Conservation (phyloP, 2,329 filamentous ascomycete species). For the Talaromyces sp. region DNA sequence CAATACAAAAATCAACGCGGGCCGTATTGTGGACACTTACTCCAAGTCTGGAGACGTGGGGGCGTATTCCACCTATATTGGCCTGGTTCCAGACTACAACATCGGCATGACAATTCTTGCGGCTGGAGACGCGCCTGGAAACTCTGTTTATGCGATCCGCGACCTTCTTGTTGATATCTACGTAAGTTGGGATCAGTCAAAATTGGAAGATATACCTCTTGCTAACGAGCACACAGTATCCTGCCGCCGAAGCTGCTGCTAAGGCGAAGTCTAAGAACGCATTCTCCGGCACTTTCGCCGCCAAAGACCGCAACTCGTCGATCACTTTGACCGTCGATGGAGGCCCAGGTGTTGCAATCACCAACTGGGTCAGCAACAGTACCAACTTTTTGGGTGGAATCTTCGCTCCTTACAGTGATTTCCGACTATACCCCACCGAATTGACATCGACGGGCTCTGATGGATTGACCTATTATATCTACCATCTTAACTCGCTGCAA, state of each 20-base stretch:
- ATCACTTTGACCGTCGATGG: not conserved
- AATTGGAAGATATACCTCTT: not conserved
- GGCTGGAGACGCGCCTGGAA: not conserved
- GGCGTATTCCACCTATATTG: not conserved
- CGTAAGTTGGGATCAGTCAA: not conserved
- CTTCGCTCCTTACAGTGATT: not conserved
- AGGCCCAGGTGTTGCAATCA: not conserved
- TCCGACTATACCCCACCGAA: constrained; percentile 1
- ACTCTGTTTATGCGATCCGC: not conserved
- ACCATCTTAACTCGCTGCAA: constrained; percentile 1
- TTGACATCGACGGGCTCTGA: not conserved
- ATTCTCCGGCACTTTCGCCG: constrained; percentile 1
- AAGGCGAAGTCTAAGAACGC: not conserved
- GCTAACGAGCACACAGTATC: not conserved
- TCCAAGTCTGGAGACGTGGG: constrained; percentile 1
- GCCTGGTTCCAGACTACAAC: not conserved
- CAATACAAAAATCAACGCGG: not conserved
- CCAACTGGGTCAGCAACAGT: not conserved
- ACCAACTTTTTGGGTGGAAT: not conserved
- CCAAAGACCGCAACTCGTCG: constrained; percentile 1
- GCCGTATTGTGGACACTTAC: constrained; percentile 2
- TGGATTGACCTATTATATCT: not conserved
- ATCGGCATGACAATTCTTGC: constrained; percentile 1
- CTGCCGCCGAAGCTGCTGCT: not conserved
- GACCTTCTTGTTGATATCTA: constrained; percentile 2